A percentile compares a stretch with the other conserved stretches of the same genome.
These are phyloP conservation scores for Panaeolus cyanescens DNA, from an alignment of 768 basidiomycete species.

Conservation along the genomic window DNA sequence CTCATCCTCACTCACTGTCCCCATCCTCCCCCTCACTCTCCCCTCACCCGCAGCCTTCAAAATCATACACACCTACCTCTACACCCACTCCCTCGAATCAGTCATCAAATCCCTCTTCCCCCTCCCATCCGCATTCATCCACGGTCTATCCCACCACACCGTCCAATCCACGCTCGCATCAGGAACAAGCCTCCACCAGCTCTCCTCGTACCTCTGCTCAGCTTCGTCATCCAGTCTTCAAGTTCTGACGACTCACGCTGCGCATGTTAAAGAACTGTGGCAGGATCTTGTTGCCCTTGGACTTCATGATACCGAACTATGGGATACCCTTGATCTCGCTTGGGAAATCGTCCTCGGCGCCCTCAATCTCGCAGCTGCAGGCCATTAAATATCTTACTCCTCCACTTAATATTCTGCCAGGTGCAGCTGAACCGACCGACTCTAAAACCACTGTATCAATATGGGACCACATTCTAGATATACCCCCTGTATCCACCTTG, in stretches of 20 bases:
- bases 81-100: slow-evolving; percentile 60
- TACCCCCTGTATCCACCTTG: slow-evolving; percentile 12
- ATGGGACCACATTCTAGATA: slow-evolving; percentile 14
- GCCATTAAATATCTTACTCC: slow-evolving; percentile 23
- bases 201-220: slow-evolving; percentile 53
- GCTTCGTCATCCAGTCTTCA: slow-evolving; percentile 46
- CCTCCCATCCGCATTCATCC: slow-evolving; percentile 45
- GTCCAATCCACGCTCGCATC: slow-evolving; percentile 48
- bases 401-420: slow-evolving; percentile 7
- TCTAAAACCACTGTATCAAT: slow-evolving; percentile 15
- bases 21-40: slow-evolving; percentile 69
- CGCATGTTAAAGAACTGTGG: slow-evolving; percentile 79
- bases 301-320: slow-evolving; percentile 69
- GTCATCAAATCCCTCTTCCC: slow-evolving; percentile 70
- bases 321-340: slow-evolving; percentile 77
- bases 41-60: slow-evolving; percentile 73
- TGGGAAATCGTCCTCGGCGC: slow-evolving; percentile 75
- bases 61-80: slow-evolving; percentile 65
- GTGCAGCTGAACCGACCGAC: background rate
- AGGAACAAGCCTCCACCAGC: slow-evolving; percentile 52
- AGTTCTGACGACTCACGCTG: slow-evolving; percentile 55
- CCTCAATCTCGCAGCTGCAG: slow-evolving; percentile 47
- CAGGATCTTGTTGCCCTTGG: slow-evolving; percentile 77
- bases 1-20: slow-evolving; percentile 46
- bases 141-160: slow-evolving; percentile 42